A percentile compares a stretch with the other conserved stretches of the same genome.
phyloP scores from a whole-genome alignment of 73 alveolate species.

The Tetrahymena borealis region DNA sequence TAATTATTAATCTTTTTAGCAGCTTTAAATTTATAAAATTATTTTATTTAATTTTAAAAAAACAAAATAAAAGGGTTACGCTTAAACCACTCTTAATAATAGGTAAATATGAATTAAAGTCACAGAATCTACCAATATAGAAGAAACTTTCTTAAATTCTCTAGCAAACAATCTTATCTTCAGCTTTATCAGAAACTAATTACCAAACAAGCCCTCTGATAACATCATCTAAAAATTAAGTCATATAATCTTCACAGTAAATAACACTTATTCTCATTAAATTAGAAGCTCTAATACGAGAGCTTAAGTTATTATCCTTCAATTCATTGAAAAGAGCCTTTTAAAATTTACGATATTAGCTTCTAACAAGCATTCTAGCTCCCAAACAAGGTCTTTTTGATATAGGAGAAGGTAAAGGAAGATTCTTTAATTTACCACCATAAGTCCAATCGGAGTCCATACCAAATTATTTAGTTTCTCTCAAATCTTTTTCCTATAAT shows the following conservation, averaged over 20 bases:
- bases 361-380: slow-evolving; percentile 74
- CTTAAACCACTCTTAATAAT: slow-evolving; percentile 15
- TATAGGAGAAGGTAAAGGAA: slow-evolving; percentile 85
- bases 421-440: slow-evolving; percentile 61
- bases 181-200: slow-evolving; percentile 46
- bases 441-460: slow-evolving; percentile 88
- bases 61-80: slow-evolving; percentile 37
- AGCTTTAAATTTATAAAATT: slow-evolving; percentile 16
- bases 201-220: slow-evolving; percentile 34
- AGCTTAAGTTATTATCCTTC: slow-evolving; percentile 78
- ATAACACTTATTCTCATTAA: slow-evolving; percentile 69
- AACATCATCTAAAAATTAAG: slow-evolving; percentile 83
- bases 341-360: slow-evolving; percentile 82
- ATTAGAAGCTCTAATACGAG: slow-evolving; percentile 80
- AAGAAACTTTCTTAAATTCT: slow-evolving; percentile 38
- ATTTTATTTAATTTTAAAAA: slow-evolving; percentile 39
- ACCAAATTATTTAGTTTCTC: slow-evolving; percentile 89
- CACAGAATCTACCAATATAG: slow-evolving; percentile 48
- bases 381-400: slow-evolving; percentile 91
- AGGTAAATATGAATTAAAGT: slow-evolving; percentile 33
- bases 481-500: slow-evolving; percentile 38
- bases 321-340: slow-evolving; percentile 88
- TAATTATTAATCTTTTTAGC: no score
- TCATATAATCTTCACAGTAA: slow-evolving; percentile 89
- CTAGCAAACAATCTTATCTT: slow-evolving; percentile 39